phyloP scores from a whole-genome alignment of 129 eudicot genomes.

The Tanacetum coccineum region DNA sequence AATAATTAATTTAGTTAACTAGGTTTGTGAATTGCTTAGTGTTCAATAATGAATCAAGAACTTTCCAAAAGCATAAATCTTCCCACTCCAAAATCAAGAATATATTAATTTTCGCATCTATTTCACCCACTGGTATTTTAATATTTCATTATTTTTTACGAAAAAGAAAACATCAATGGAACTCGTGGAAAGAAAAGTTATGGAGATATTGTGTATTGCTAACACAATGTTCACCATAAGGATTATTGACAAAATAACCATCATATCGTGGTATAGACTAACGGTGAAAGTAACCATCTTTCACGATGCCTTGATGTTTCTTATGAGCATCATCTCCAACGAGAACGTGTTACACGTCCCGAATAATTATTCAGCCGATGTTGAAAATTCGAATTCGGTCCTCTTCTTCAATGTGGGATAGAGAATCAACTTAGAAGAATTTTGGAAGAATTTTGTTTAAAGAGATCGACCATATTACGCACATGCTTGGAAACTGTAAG shows the following conservation, averaged over 20 bases:
- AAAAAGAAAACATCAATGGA: conserved; percentile 1
- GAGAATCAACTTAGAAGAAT: not conserved
- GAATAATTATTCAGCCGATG: not conserved
- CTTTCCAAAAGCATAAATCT: conserved; percentile 27
- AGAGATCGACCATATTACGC: not conserved
- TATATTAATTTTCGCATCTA: not conserved
- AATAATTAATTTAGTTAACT: not conserved
- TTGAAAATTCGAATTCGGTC: not conserved
- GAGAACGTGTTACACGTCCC: not conserved
- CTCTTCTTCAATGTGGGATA: not conserved
- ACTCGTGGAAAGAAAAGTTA: conserved; percentile 16
- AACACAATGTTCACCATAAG: too few species aligned
- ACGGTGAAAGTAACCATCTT: too few species aligned
- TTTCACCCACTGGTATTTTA: not conserved
- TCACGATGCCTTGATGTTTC: too few species aligned
- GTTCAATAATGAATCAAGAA: conserved; percentile 22
- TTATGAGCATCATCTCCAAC: too few species aligned
- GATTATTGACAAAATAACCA: too few species aligned
- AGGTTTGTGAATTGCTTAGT: conserved; percentile 8
- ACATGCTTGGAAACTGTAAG: not conserved
- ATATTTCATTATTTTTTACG: not conserved
- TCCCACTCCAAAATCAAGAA: not conserved
- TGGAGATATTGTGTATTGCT: not conserved
- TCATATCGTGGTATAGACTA: too few species aligned
- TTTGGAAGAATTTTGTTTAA: not conserved